Evolutionary conservation across 257 asterid genomes (phyloP), one percentile per base, ranked within the genome.

Genomic region (Solanum okadae): DNA sequence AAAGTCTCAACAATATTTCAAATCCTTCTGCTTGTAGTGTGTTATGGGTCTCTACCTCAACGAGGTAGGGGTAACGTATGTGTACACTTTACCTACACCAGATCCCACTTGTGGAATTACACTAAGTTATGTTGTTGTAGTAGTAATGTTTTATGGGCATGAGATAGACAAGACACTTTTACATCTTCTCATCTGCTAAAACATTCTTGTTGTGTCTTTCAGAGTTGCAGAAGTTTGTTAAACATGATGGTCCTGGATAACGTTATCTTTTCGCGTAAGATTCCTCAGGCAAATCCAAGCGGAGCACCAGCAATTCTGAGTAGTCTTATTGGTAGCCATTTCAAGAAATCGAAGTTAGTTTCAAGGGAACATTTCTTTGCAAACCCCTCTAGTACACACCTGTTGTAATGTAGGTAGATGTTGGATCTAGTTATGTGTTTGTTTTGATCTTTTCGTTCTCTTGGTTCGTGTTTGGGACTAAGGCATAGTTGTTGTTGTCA

Each of bases 171-270:
- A 46, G 44, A 18, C 29, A 52, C 49, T 46, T 44, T 56, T 76
- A 86, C 71, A 42, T 71, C 38, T 27, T 73, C 85, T 78, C 84
- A 25, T 59, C 11, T 87, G 25, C 91, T 90, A 59, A 90, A 77
- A 73, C 86, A 81, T 49, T 56, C 20, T 44, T 81, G 59, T 88
- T 65, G 44, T 87, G 88, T 88, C n/a, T 91, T 88, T 23, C 96
- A 97, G 98, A 97, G 98, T 94, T 96, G 98, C 93, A 91, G 93
- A 90, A 92, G 88, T 84, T 90, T 97, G 94, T 67, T 97, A 56
- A 94, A 94, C 91, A 93, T 88, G 70, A 88, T 97, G 96, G 71
- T 90, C 49, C 79, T 94, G 93, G 98, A 97, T 83, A 95, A 94
- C 72, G 94, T 93, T 89, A 89, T 97, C 70, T 91, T 91, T 16